phyloP scores from a whole-genome alignment of 805 yeast species.

The Clavispora vitiphila region DNA sequence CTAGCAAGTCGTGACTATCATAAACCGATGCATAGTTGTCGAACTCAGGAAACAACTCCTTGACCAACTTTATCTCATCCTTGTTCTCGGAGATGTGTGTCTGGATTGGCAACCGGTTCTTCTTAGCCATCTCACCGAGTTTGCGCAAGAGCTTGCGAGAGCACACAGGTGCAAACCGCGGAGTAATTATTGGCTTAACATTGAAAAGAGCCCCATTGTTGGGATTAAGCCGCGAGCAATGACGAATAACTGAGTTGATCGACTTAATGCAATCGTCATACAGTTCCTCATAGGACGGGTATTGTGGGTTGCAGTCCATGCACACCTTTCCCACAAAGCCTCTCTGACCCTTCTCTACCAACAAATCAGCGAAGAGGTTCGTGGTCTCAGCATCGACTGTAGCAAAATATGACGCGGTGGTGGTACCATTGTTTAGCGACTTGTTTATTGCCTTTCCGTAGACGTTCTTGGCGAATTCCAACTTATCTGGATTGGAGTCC shows the following conservation, averaged over 20 bases:
- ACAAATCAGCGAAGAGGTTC: conserved; percentile 67
- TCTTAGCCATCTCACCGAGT: conserved; percentile 55
- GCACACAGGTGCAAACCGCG: conserved; percentile 91
- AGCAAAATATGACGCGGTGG: conserved; percentile 88
- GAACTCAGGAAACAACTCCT: conserved; percentile 65
- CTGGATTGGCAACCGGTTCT: conserved; percentile 62
- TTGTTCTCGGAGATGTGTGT: conserved; percentile 87
- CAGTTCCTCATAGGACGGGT: conserved; percentile 67
- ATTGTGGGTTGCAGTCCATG: conserved; percentile 71
- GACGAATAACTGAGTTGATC: conserved; percentile 52
- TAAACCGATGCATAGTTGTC: conserved; percentile 74
- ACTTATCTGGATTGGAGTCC: conserved; percentile 26
- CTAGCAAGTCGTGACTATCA: conserved; percentile 54
- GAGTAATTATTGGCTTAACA: conserved; percentile 78
- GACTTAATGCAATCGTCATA: conserved; percentile 48
- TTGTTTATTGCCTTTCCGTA: conserved; percentile 64
- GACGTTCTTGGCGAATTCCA: conserved; percentile 51
- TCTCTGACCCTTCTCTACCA: conserved; percentile 68
- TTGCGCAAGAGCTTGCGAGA: conserved; percentile 53
- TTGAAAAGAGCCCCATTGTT: conserved; percentile 26
- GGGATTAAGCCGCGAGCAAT: conserved; percentile 54
- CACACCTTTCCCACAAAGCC: conserved; percentile 92
- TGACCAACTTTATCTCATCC: conserved; percentile 71
- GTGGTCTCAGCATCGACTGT: conserved; percentile 75
- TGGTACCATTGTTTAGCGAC: conserved; percentile 78